A percentile compares a stretch with the other conserved stretches of the same genome.
Evolutionary conservation across 768 basidiomycete genomes (phyloP).

Genomic region (Lactifluus subvellereus): DNA sequence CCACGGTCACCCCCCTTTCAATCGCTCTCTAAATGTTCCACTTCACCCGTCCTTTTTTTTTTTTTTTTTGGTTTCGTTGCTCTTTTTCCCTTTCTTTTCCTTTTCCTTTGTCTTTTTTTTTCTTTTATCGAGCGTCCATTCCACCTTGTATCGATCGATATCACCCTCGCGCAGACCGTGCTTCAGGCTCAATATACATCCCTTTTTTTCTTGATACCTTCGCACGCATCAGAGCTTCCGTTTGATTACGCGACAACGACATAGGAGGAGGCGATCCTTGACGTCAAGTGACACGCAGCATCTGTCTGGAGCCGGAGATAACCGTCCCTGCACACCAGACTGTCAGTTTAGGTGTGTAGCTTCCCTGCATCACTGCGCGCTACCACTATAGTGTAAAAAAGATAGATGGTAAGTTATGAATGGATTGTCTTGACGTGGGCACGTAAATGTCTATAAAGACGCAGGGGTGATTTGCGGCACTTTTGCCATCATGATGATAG

Average conservation of each 20-base stretch:
- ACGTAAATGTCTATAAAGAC: too few species aligned
- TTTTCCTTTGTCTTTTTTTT: not conserved
- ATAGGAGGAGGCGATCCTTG: too few species aligned
- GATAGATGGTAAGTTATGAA: too few species aligned
- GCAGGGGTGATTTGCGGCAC: too few species aligned
- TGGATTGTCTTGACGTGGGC: too few species aligned
- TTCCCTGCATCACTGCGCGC: too few species aligned
- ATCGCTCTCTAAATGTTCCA: not conserved
- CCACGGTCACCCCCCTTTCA: conserved; percentile 8
- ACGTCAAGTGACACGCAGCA: too few species aligned
- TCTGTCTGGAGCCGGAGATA: too few species aligned
- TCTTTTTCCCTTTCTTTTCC: not conserved
- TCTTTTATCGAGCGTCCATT: not conserved
- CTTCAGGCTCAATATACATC: conserved; percentile 9
- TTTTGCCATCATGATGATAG: too few species aligned
- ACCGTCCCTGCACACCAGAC: too few species aligned
- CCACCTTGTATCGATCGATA: conserved; percentile 18
- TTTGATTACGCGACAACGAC: not conserved
- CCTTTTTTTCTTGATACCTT: conserved; percentile 1
- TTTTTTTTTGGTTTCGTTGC: conserved; percentile 3
- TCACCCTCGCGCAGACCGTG: conserved; percentile 13
- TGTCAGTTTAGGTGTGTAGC: too few species aligned
- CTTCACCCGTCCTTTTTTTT: not conserved
- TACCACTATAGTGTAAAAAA: too few species aligned
- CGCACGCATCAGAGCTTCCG: not conserved